phyloP scores from a whole-genome alignment of 2,329 filamentous ascomycete species.

The Calonectria multiphialidica region DNA sequence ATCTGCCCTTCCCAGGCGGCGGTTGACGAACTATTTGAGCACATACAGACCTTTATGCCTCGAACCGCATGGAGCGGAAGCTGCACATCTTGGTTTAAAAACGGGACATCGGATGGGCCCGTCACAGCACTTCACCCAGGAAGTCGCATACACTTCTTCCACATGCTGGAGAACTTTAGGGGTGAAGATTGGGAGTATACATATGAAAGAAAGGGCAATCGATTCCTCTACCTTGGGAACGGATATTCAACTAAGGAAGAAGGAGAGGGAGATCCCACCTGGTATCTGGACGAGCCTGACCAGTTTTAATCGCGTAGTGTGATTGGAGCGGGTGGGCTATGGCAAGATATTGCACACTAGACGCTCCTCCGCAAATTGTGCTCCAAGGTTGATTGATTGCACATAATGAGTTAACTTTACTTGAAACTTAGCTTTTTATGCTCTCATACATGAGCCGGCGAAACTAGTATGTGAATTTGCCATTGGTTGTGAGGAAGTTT shows the following conservation, averaged over 20 bases:
- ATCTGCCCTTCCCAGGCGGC: slow-evolving; percentile 59
- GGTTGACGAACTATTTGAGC: slow-evolving; percentile 64
- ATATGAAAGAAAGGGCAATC: slow-evolving; percentile 46
- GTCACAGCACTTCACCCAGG: slow-evolving; percentile 65
- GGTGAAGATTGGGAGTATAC: slow-evolving; percentile 67
- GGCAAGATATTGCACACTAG: no score
- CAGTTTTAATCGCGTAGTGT: slow-evolving; percentile 36
- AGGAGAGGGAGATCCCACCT: slow-evolving; percentile 53
- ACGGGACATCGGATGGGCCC: slow-evolving; percentile 54
- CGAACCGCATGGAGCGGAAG: slow-evolving; percentile 62
- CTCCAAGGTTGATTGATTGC: no score
- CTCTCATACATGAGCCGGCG: no score
- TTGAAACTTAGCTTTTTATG: no score
- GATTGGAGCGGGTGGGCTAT: no score
- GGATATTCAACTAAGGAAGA: slow-evolving; percentile 63
- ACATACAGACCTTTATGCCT: slow-evolving; percentile 64
- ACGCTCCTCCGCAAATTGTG: no score
- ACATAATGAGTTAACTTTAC: no score
- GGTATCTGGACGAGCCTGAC: slow-evolving; percentile 53
- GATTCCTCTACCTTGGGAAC: slow-evolving; percentile 61
- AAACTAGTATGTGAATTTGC: no score
- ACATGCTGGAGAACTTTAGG: slow-evolving; percentile 63
- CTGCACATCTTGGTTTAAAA: slow-evolving; percentile 66
- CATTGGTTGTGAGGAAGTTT: no score
- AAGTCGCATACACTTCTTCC: slow-evolving; percentile 64